These are phyloP conservation scores for Marchantia polymorpha DNA, from an alignment of 225 moss, liverwort and hornwort genomes.

Conservation along the genomic window DNA sequence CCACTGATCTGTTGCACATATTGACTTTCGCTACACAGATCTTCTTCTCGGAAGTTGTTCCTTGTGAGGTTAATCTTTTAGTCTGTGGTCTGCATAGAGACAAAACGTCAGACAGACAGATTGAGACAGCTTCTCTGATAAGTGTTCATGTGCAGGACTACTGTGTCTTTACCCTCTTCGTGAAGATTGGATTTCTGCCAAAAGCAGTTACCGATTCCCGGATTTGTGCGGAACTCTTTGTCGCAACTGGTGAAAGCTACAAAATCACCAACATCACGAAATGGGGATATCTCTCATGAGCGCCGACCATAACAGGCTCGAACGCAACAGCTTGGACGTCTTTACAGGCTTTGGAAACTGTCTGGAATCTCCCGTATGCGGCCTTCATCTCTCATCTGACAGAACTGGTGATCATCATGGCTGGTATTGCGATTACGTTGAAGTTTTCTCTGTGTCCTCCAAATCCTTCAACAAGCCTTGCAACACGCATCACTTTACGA, in stretches of 20 bases:
- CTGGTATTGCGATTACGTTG: slow-evolving; percentile 41
- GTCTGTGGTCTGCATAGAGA: too few relatives aligned
- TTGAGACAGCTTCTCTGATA: too few relatives aligned
- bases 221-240: slow-evolving; percentile 25
- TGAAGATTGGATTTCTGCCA: slow-evolving; percentile 37
- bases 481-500: slow-evolving; percentile 20
- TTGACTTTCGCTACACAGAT: too few relatives aligned
- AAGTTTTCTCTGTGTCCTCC: slow-evolving; percentile 24
- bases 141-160: slow-evolving; percentile 24
- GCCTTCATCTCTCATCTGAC: slow-evolving; percentile 27
- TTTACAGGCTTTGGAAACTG: slow-evolving; percentile 43
- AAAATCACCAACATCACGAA: slow-evolving; percentile 16
- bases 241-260: background rate
- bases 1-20: too few relatives aligned
- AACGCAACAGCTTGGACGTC: slow-evolving; percentile 32
- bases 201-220: slow-evolving; percentile 34
- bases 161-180: slow-evolving; percentile 37
- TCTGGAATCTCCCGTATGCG: slow-evolving; percentile 28
- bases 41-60: too few relatives aligned
- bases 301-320: slow-evolving; percentile 17
- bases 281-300: slow-evolving; percentile 36
- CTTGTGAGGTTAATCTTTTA: too few relatives aligned
- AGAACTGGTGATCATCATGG: slow-evolving; percentile 32
- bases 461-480: slow-evolving; percentile 11
- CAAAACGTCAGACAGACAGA: too few relatives aligned